phyloP scores from a whole-genome alignment of 2,329 filamentous ascomycete species.

The Phialophora chinensis region DNA sequence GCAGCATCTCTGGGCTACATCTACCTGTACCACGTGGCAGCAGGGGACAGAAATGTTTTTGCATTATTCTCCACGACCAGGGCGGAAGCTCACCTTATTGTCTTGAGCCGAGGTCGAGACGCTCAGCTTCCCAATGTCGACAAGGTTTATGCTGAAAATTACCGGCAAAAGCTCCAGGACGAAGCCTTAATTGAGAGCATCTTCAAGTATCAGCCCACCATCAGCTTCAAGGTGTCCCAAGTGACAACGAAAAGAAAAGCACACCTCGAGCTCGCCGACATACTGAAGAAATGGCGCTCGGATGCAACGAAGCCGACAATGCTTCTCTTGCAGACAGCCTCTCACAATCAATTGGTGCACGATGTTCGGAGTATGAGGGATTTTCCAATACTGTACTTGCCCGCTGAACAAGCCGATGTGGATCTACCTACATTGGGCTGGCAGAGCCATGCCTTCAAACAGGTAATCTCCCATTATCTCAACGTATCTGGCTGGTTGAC shows the following conservation, averaged over 20 bases:
- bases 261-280: slow-evolving; percentile 82
- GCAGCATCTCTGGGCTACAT: slow-evolving; percentile 77
- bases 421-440: slow-evolving; percentile 89
- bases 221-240: slow-evolving; percentile 84
- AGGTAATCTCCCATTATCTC: slow-evolving; percentile 86
- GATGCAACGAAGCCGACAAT: slow-evolving; percentile 81
- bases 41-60: slow-evolving; percentile 91
- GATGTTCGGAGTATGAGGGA: slow-evolving; percentile 84
- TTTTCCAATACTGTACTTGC: slow-evolving; percentile 80
- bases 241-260: slow-evolving; percentile 90
- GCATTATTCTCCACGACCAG: slow-evolving; percentile 86
- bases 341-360: slow-evolving; percentile 78
- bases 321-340: slow-evolving; percentile 88
- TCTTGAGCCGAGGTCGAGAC: slow-evolving; percentile 83
- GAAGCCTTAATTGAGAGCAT: slow-evolving; percentile 76
- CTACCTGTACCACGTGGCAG: slow-evolving; percentile 89
- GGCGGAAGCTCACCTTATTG: slow-evolving; percentile 80
- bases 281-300: slow-evolving; percentile 86
- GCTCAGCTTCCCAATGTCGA: slow-evolving; percentile 86
- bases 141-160: slow-evolving; percentile 81
- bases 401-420: slow-evolving; percentile 81
- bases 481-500: slow-evolving; percentile 91
- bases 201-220: slow-evolving; percentile 83
- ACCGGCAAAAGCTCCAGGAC: slow-evolving; percentile 68
- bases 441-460: slow-evolving; percentile 86